These are phyloP conservation scores for Barbarea vulgaris DNA, from an alignment of 345 rosid species.

Conservation along the genomic window DNA sequence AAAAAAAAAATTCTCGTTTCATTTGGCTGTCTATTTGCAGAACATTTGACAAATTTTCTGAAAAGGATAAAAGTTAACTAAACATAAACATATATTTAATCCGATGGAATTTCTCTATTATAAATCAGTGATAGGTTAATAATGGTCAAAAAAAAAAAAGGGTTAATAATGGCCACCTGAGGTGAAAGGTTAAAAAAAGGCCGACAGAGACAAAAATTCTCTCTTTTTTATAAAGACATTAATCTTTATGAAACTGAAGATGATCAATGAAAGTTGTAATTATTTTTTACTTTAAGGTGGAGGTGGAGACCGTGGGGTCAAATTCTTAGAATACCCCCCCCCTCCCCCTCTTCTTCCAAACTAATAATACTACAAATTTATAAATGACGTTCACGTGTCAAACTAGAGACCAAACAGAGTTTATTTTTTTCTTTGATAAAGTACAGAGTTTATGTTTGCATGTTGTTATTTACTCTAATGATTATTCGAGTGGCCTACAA, in stretches of 20 bases:
- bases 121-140: constrained; percentile 22
- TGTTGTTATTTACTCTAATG: background rate
- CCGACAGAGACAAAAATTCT: constrained; percentile 8
- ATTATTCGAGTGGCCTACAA: constrained; percentile 13
- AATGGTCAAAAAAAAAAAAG: background rate
- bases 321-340: background rate
- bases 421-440: too few relatives aligned
- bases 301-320: too few relatives aligned
- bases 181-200: constrained; percentile 26
- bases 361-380: background rate
- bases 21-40: background rate
- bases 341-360: too few relatives aligned
- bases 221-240: background rate
- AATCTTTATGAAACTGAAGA: background rate
- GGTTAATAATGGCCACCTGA: constrained; percentile 10
- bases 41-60: background rate
- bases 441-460: background rate
- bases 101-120: too few relatives aligned
- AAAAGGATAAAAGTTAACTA: background rate
- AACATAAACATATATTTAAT: background rate
- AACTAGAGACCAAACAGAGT: constrained; percentile 11
- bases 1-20: too few relatives aligned
- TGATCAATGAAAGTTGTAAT: constrained; percentile 5
- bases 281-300: constrained; percentile 7
- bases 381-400: constrained; percentile 19